phyloP scores from a whole-genome alignment of 1,139 yeast genomes.

The Groenewaldozyma sp. region DNA sequence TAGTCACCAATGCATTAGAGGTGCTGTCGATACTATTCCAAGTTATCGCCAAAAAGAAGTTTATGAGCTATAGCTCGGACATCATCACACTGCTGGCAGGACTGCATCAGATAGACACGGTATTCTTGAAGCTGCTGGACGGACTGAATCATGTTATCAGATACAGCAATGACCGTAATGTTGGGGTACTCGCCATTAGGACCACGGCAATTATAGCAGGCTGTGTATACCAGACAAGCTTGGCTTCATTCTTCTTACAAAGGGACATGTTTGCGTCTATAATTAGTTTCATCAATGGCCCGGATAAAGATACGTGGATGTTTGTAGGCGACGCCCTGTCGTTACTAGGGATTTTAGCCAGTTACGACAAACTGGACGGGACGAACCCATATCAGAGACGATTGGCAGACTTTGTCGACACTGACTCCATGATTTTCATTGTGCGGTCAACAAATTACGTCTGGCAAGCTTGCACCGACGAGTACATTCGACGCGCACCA shows the following conservation, averaged over 20 bases:
- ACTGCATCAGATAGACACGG: constrained; percentile 26
- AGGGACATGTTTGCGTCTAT: constrained; percentile 32
- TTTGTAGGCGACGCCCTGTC: constrained; percentile 30
- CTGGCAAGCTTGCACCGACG: constrained; percentile 21
- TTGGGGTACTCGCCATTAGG: constrained; percentile 26
- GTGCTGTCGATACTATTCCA: constrained; percentile 24
- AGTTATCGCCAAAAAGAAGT: constrained; percentile 23
- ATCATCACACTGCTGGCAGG: constrained; percentile 30
- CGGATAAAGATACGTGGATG: constrained; percentile 14
- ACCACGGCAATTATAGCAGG: constrained; percentile 28
- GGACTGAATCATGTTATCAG: constrained; percentile 20
- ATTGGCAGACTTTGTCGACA: constrained; percentile 33
- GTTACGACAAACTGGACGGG: constrained; percentile 30
- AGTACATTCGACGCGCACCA: constrained; percentile 10
- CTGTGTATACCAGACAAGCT: constrained; percentile 27
- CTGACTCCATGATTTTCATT: constrained; percentile 27
- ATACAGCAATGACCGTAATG: constrained; percentile 13
- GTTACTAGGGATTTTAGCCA: constrained; percentile 31
- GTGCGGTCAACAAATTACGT: constrained; percentile 23
- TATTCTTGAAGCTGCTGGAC: constrained; percentile 25
- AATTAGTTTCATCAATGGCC: constrained; percentile 25
- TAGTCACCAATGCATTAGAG: constrained; percentile 20
- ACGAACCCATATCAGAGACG: constrained; percentile 31
- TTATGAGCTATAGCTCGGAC: constrained; percentile 27
- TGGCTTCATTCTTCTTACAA: constrained; percentile 29